Evolutionary conservation across 805 yeast genomes (phyloP).

Genomic region (Candida pseudoglaebosa): DNA sequence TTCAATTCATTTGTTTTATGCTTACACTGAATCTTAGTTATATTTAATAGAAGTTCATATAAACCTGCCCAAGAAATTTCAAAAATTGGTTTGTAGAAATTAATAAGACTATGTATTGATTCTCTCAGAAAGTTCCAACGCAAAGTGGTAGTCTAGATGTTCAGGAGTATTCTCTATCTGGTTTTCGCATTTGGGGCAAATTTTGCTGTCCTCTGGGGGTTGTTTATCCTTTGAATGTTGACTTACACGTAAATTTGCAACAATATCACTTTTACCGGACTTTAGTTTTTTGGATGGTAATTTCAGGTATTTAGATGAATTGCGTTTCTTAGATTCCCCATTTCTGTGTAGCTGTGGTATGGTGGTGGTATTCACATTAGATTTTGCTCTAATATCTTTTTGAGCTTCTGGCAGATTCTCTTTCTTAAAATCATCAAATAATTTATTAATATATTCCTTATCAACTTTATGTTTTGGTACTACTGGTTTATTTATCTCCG

Average conservation of each 20-base stretch:
- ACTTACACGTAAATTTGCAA: background rate
- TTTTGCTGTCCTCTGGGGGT: conserved; percentile 8
- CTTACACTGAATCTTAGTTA: too few relatives aligned
- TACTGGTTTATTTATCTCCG: conserved; percentile 2
- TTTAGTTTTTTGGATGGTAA: conserved; percentile 5
- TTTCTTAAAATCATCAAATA: conserved; percentile 20
- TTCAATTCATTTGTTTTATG: too few relatives aligned
- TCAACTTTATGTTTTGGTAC: conserved; percentile 14
- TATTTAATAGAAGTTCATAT: too few relatives aligned
- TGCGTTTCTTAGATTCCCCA: conserved; percentile 2
- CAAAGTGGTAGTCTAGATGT: conserved; percentile 54
- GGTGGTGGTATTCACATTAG: background rate
- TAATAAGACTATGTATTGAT: conserved; percentile 21
- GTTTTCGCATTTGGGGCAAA: conserved; percentile 25
- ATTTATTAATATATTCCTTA: conserved; percentile 24
- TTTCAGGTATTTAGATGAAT: conserved; percentile 12
- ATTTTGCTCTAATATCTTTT: background rate
- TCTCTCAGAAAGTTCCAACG: conserved; percentile 44
- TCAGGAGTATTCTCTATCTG: conserved; percentile 35
- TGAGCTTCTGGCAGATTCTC: conserved; percentile 1
- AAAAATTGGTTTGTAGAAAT: too few relatives aligned
- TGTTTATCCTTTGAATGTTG: background rate
- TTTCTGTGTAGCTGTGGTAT: background rate
- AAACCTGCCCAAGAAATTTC: too few relatives aligned
- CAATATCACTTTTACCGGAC: background rate